Percentiles rank a stretch among this genome's conserved stretches.
Evolutionary conservation across 257 asterid genomes (phyloP).

Genomic region (Henckelia pumila): DNA sequence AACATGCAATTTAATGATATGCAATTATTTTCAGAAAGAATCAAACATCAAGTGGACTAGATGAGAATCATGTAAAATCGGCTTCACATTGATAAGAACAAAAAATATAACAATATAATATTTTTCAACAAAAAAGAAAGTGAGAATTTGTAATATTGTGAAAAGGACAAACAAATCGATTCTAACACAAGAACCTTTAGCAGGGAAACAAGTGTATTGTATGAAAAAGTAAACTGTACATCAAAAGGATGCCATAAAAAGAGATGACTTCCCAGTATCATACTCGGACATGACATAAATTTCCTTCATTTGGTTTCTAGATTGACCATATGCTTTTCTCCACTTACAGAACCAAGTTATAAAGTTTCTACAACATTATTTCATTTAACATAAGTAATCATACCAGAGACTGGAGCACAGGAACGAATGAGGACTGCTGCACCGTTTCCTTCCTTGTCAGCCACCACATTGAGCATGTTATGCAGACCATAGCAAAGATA

Average conservation of each 20-base stretch:
- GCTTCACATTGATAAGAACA: too few species aligned
- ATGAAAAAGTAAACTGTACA: too few species aligned
- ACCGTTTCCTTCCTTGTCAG: slow-evolving; percentile 83
- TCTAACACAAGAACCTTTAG: too few species aligned
- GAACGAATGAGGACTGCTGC: slow-evolving; percentile 89
- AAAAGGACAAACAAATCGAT: too few species aligned
- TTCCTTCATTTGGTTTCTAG: neutral
- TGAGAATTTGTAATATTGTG: too few species aligned
- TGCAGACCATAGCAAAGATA: slow-evolving; percentile 93
- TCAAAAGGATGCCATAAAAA: too few species aligned
- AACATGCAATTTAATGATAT: neutral
- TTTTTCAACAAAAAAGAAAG: too few species aligned
- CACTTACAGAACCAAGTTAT: neutral
- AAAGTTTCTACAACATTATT: neutral
- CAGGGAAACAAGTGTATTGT: too few species aligned
- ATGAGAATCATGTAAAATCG: too few species aligned
- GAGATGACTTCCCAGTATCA: neutral
- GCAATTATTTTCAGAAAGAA: neutral
- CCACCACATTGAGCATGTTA: slow-evolving; percentile 88
- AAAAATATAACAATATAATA: too few species aligned
- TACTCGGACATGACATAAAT: neutral
- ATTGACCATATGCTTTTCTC: neutral
- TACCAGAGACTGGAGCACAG: slow-evolving; percentile 87
- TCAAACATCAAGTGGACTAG: neutral
- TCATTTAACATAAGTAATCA: slow-evolving; percentile 16